Percentiles rank a stretch among this genome's conserved stretches.
These are phyloP conservation scores for Metarhizium anisopliae DNA, from an alignment of 2,329 filamentous ascomycete species.

Conservation along the genomic window DNA sequence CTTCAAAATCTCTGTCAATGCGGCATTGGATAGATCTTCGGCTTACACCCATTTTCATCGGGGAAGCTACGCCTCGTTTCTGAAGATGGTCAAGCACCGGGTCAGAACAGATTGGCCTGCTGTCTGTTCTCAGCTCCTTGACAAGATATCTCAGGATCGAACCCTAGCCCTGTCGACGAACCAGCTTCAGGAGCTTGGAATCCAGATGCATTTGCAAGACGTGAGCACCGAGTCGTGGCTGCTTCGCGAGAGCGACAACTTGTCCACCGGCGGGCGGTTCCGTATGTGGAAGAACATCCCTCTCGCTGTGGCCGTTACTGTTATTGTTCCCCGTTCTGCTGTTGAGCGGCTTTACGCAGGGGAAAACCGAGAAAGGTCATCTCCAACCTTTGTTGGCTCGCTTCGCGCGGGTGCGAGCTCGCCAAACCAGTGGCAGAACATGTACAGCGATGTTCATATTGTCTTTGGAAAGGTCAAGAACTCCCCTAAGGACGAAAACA, in stretches of 20 bases:
- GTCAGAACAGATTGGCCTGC: no score
- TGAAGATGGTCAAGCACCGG: no score
- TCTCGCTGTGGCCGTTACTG: constrained; percentile 25
- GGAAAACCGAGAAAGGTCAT: constrained; percentile 5
- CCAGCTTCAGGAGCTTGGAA: constrained; percentile 24
- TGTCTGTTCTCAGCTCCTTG: background rate
- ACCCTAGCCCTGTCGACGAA: constrained; percentile 13
- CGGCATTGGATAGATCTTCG: no score
- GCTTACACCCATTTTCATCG: no score
- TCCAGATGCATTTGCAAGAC: constrained; percentile 26
- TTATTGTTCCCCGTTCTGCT: constrained; percentile 22
- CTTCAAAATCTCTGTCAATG: no score
- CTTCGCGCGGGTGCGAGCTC: no score
- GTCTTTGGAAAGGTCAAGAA: constrained; percentile 27
- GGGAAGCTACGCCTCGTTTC: no score
- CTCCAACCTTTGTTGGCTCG: no score
- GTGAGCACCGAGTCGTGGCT: constrained; percentile 24
- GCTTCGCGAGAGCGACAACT: constrained; percentile 11
- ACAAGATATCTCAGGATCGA: constrained; percentile 13
- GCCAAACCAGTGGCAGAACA: constrained; percentile 20
- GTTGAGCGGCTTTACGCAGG: constrained; percentile 19
- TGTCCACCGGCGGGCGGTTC: constrained; percentile 18
- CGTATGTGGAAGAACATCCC: constrained; percentile 29
- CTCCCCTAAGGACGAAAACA: constrained; percentile 17
- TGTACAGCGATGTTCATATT: constrained; percentile 32